Percentiles rank a stretch among this genome's conserved stretches.
Conservation (phyloP, 495 filamentous ascomycete genomes). For the Aspergillus biplanus region DNA sequence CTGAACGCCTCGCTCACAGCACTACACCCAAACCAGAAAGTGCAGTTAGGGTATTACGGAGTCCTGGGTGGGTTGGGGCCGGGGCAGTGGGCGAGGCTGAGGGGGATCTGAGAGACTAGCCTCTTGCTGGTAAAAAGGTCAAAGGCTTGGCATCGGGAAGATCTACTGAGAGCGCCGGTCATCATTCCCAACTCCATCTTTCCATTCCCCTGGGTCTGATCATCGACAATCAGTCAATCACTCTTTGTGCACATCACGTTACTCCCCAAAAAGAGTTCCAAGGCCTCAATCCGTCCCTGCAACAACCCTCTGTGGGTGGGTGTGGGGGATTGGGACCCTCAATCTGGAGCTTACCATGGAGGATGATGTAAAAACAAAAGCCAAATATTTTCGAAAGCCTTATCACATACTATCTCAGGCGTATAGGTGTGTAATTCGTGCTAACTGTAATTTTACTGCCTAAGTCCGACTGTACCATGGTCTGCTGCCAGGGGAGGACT, state of each 20-base stretch:
- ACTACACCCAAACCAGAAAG: slow-evolving; percentile 7
- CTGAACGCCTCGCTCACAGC: background rate
- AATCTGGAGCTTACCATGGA: background rate
- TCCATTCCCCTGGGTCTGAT: slow-evolving; percentile 26
- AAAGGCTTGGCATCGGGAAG: slow-evolving; percentile 22
- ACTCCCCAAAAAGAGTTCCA: slow-evolving; percentile 1
- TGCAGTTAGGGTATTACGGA: slow-evolving; percentile 7
- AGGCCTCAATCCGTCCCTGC: background rate
- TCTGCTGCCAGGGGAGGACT: too few species aligned
- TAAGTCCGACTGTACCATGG: slow-evolving; percentile 1
- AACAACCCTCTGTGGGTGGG: background rate
- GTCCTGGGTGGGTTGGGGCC: background rate
- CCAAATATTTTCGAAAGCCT: background rate
- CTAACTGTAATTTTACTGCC: slow-evolving; percentile 18
- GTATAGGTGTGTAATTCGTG: background rate
- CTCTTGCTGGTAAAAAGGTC: slow-evolving; percentile 22
- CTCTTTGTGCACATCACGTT: slow-evolving; percentile 12
- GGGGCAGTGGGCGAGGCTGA: background rate
- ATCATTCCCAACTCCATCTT: slow-evolving; percentile 15
- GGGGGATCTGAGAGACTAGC: background rate
- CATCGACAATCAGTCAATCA: slow-evolving; percentile 18
- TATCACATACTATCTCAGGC: background rate
- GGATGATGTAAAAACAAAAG: slow-evolving; percentile 12
- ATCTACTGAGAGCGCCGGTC: slow-evolving; percentile 14
- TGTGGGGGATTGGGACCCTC: slow-evolving; percentile 7